Evolutionary conservation across 371 early-diverging fungal species (phyloP).

Genomic region (Haplosporangium sp.): DNA sequence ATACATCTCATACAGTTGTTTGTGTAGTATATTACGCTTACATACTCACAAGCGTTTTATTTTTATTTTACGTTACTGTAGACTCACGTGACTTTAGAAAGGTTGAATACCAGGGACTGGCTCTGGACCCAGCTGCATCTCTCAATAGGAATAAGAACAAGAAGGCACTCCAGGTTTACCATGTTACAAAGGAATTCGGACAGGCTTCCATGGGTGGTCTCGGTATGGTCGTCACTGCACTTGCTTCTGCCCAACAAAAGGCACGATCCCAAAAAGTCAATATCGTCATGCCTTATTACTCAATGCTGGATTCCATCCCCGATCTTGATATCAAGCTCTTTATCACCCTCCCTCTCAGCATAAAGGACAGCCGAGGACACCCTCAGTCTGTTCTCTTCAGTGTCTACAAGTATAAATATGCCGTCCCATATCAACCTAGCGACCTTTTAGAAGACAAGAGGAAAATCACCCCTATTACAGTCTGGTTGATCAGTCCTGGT

Average conservation of each 20-base stretch:
- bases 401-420: constrained; percentile 60
- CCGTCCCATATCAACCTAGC: constrained; percentile 32
- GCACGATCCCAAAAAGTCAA: constrained; percentile 62
- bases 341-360: constrained; percentile 58
- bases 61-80: neutral
- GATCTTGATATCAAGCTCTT: constrained; percentile 55
- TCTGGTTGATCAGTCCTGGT: constrained; percentile 70
- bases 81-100: constrained; percentile 59
- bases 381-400: constrained; percentile 57
- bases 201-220: constrained; percentile 71
- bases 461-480: constrained; percentile 48
- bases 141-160: constrained; percentile 15
- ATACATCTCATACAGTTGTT: too few species aligned
- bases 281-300: constrained; percentile 71
- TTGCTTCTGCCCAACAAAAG: constrained; percentile 67
- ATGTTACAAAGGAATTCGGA: constrained; percentile 76
- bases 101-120: constrained; percentile 63
- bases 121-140: constrained; percentile 31
- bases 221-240: constrained; percentile 70
- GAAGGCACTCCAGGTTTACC: constrained; percentile 61
- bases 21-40: too few species aligned
- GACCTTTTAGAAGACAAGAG: constrained; percentile 31
- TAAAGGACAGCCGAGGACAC: constrained; percentile 58
- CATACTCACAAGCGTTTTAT: too few species aligned
- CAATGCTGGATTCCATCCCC: constrained; percentile 56